Percentiles rank a stretch among this genome's conserved stretches.
Evolutionary conservation across 2,329 filamentous ascomycete genomes (phyloP).

Genomic region (Xylariaceae sp.): DNA sequence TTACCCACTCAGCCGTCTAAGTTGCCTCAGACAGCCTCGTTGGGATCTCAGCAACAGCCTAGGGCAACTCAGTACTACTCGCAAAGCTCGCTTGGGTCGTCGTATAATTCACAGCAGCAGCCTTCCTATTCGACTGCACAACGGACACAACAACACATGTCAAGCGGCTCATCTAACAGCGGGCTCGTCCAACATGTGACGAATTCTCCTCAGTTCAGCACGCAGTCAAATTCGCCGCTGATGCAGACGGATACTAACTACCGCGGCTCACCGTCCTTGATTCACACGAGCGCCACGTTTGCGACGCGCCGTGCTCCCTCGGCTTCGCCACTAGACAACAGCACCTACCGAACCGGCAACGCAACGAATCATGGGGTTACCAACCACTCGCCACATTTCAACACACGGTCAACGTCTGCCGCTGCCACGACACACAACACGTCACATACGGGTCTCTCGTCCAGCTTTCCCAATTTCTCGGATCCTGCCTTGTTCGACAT

Average conservation of each 20-base stretch:
- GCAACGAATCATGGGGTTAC: constrained; percentile 26
- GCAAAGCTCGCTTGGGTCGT: constrained; percentile 27
- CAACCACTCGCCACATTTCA: constrained; percentile 32
- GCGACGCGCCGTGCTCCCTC: constrained; percentile 29
- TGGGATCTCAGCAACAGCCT: constrained; percentile 28
- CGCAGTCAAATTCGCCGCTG: constrained; percentile 32
- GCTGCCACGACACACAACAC: constrained; percentile 25
- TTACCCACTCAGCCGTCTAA: constrained; percentile 28
- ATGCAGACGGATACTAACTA: constrained; percentile 31
- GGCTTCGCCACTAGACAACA: constrained; percentile 31
- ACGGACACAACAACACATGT: constrained; percentile 29
- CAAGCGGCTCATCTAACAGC: constrained; percentile 28
- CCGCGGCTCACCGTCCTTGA: constrained; percentile 31
- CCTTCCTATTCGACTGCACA: constrained; percentile 28
- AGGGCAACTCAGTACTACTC: constrained; percentile 30
- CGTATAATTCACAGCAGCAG: constrained; percentile 28
- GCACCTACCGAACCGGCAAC: constrained; percentile 26
- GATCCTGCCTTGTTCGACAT: constrained; percentile 31
- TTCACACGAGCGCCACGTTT: constrained; percentile 28
- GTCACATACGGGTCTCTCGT: constrained; percentile 29
- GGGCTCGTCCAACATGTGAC: constrained; percentile 31
- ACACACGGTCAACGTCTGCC: constrained; percentile 26
- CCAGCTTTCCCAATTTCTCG: constrained; percentile 27
- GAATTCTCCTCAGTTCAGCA: constrained; percentile 32
- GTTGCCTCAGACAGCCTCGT: constrained; percentile 25